A percentile compares a stretch with the other conserved stretches of the same genome.
These are phyloP conservation scores for Kandelia obovata DNA, from an alignment of 345 rosid genomes.

Conservation along the genomic window DNA sequence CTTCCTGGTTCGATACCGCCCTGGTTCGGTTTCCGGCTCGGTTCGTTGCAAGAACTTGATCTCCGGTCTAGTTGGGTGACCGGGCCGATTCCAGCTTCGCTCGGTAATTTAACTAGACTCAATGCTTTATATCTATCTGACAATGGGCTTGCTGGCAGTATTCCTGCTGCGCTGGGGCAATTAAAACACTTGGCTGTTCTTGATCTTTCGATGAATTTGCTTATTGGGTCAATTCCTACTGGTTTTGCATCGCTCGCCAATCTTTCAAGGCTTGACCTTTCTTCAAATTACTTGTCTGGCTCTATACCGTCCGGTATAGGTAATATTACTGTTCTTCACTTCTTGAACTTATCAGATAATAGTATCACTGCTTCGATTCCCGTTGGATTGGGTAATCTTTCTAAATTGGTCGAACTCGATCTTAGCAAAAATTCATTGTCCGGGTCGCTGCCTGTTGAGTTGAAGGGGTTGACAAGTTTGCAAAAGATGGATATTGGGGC, in stretches of 20 bases:
- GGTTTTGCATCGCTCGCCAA: constrained; percentile 14
- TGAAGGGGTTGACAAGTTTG: constrained; percentile 18
- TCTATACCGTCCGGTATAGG: constrained; percentile 17
- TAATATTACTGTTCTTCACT: constrained; percentile 11
- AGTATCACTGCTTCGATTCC: constrained; percentile 22
- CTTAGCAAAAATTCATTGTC: constrained; percentile 23
- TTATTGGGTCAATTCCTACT: constrained; percentile 19
- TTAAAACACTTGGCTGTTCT: constrained; percentile 13
- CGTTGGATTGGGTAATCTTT: constrained; percentile 17
- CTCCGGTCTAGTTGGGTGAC: constrained; percentile 24
- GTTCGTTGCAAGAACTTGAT: constrained; percentile 23
- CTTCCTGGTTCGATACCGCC: constrained; percentile 28
- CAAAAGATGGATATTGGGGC: constrained; percentile 9
- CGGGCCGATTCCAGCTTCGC: constrained; percentile 25
- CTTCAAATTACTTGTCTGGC: constrained; percentile 28
- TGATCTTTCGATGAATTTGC: constrained; percentile 26
- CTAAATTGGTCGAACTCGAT: constrained; percentile 26
- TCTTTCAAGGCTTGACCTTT: constrained; percentile 26
- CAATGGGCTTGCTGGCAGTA: constrained; percentile 20
- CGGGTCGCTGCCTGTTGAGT: constrained; percentile 21
- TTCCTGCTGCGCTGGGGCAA: constrained; percentile 20
- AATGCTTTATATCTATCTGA: constrained; percentile 14
- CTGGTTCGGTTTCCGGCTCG: constrained; percentile 21
- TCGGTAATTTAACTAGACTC: constrained; percentile 23
- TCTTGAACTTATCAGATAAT: constrained; percentile 22